Conservation (phyloP, 805 yeast species). For the Suhomyces sp. region DNA sequence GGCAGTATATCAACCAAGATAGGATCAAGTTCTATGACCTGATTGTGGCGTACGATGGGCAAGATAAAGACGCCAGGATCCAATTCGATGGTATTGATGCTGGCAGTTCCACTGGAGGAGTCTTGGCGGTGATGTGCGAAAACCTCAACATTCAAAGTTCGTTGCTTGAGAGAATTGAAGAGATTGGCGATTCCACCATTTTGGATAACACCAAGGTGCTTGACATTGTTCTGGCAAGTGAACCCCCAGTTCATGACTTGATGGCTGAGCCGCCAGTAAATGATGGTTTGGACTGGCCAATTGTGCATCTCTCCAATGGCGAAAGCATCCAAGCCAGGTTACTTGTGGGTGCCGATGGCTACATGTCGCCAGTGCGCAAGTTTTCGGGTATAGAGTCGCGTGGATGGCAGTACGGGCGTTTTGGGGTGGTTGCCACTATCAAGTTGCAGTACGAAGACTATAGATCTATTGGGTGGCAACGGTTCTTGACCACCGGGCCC, state of each 20-base stretch:
- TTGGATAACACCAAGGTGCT: constrained; percentile 68
- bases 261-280: constrained; percentile 17
- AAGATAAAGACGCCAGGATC: constrained; percentile 57
- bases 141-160: constrained; percentile 80
- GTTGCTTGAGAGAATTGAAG: constrained; percentile 48
- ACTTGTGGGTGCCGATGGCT: constrained; percentile 95
- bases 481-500: constrained; percentile 90
- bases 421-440: constrained; percentile 91
- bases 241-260: constrained; percentile 13
- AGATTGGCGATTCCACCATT: constrained; percentile 31
- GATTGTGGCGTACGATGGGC: constrained; percentile 83
- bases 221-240: constrained; percentile 35
- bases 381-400: constrained; percentile 79
- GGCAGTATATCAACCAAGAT: constrained; percentile 66
- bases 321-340: constrained; percentile 61
- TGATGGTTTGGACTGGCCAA: constrained; percentile 64
- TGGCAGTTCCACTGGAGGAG: constrained; percentile 10
- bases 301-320: constrained; percentile 66
- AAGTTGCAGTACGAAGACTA: constrained; percentile 70
- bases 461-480: constrained; percentile 83
- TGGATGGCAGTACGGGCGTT: constrained; percentile 88
- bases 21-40: constrained; percentile 78
- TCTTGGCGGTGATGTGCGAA: constrained; percentile 81
- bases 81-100: constrained; percentile 59
- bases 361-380: constrained; percentile 84